These are phyloP conservation scores for Fusarium algeriense DNA, from an alignment of 2,329 filamentous ascomycete species.

Conservation along the genomic window DNA sequence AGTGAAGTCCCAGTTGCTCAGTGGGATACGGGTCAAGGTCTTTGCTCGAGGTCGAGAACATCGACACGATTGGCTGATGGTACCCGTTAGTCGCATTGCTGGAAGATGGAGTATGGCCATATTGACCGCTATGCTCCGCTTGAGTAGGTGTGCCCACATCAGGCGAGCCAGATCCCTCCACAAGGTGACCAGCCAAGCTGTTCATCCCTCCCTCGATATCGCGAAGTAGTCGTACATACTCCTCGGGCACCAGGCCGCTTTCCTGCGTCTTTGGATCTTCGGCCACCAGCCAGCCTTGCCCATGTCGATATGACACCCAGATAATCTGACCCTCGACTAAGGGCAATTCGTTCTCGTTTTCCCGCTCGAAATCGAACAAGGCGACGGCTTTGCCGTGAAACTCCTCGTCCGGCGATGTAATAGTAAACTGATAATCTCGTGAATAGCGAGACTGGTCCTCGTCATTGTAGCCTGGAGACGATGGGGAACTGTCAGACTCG, in stretches of 20 bases:
- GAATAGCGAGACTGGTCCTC: conserved; percentile 85
- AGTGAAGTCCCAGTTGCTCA: conserved; percentile 71
- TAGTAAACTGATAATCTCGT: conserved; percentile 93
- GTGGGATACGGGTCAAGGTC: conserved; percentile 77
- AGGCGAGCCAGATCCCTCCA: conserved; percentile 64
- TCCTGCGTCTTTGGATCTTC: conserved; percentile 95
- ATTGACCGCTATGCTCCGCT: conserved; percentile 63
- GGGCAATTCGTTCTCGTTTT: conserved; percentile 96
- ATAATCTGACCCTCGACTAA: conserved; percentile 96
- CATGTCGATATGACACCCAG: conserved; percentile 94
- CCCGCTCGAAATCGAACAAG: conserved; percentile 92
- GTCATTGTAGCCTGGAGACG: conserved; percentile 68
- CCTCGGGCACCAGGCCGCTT: conserved; percentile 94
- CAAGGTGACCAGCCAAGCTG: conserved; percentile 73
- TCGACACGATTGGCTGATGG: conserved; percentile 75
- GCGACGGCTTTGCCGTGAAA: conserved; percentile 98
- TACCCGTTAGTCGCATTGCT: conserved; percentile 70
- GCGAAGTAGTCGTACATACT: conserved; percentile 91
- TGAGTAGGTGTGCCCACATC: conserved; percentile 72
- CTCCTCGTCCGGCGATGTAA: conserved; percentile 94
- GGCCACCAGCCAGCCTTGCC: conserved; percentile 96
- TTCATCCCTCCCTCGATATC: conserved; percentile 93
- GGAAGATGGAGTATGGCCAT: conserved; percentile 62
- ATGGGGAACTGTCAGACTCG: conserved; percentile 70
- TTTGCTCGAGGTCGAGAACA: conserved; percentile 77